Evolutionary conservation across 768 basidiomycete species (phyloP), one percentile per base, ranked within the genome.

Genomic region (Suillus occidentalis): DNA sequence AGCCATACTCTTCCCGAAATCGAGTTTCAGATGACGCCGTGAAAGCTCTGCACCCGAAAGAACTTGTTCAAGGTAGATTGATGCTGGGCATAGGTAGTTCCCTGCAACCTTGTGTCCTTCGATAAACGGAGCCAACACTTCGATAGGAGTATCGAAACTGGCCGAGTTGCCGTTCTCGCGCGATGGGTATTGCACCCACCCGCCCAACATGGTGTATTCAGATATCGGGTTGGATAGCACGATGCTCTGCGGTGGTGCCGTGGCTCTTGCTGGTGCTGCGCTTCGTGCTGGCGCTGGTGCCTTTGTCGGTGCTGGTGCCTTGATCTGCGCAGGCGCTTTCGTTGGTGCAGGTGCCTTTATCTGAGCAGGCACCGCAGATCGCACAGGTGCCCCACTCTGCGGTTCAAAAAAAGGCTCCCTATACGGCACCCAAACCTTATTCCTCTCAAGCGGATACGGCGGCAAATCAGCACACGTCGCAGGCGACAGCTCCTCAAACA

Each of bases 61-160:
- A 0, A 79, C 84, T 49, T 86, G 81, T 67, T 90, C 88, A 14
- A 87, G 71, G 67, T 89, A 89, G 2, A 89, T 82, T 0, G 88
- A 89, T 1, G 87, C 89, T 12, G 89, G 89, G 67, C 89, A 90
- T 6, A 89, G 78, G 0, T 85, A 78, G 40, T 80, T 63, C 5
- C 81, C 84, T 7, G 79, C 83, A 8, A 90, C 88, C n/a, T 70
- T 77, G 64, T 91, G 89, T 0, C 88, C 87, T 25, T 72, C 66
- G 8, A 91, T 86, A 63, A 79, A 81, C 16, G 69, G 65, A 16
- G 78, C 79, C 8, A 90, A 63, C 50, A 73, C 69, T 5, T 65
- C 61, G 22, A 87, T 80, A 0, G 87, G 83, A 0, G 84, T 86
- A 72, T 87, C 82, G 69, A 87, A 88, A 47, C 82, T 77, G 1